phyloP scores from a whole-genome alignment of 1,284 basidiomycete species.

The Rhodofomes roseus region DNA sequence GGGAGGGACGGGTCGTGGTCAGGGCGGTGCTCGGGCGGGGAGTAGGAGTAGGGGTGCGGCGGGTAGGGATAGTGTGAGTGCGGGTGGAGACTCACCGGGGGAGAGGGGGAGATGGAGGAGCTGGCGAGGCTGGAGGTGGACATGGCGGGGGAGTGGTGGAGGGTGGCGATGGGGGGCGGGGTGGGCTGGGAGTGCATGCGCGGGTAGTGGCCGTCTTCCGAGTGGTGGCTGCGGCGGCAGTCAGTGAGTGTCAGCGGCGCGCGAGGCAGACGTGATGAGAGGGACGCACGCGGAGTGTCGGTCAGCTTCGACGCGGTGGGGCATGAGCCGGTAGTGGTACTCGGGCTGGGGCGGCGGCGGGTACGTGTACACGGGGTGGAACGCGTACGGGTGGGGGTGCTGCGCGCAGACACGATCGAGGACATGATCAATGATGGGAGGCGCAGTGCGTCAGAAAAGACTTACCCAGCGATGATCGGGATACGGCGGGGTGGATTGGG shows the following conservation, averaged over 20 bases:
- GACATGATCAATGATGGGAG: not conserved
- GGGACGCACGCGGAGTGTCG: slow-evolving; percentile 1
- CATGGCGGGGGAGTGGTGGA: slow-evolving; percentile 59
- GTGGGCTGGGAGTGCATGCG: slow-evolving; percentile 42
- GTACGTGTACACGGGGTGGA: not conserved
- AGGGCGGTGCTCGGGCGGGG: slow-evolving; percentile 12
- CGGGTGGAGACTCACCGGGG: slow-evolving; percentile 24
- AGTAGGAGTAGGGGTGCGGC: slow-evolving; percentile 26
- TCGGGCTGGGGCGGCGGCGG: not conserved
- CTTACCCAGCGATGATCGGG: not conserved
- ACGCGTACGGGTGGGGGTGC: not conserved
- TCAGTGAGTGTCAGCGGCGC: not conserved
- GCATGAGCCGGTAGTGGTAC: slow-evolving; percentile 1
- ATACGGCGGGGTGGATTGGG: not conserved
- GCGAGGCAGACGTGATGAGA: not conserved
- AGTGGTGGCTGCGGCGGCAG: slow-evolving; percentile 33
- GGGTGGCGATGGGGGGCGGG: slow-evolving; percentile 52
- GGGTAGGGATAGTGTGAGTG: slow-evolving; percentile 33
- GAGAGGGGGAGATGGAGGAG: slow-evolving; percentile 53
- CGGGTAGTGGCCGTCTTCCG: slow-evolving; percentile 36
- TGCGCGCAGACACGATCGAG: not conserved
- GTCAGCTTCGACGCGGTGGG: slow-evolving; percentile 1
- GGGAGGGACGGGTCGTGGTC: not conserved
- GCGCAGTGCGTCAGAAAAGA: not conserved
- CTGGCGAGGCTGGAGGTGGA: slow-evolving; percentile 56